These are phyloP conservation scores for Gypsophila paniculata DNA, from an alignment of 179 eudicot species.

Conservation along the genomic window DNA sequence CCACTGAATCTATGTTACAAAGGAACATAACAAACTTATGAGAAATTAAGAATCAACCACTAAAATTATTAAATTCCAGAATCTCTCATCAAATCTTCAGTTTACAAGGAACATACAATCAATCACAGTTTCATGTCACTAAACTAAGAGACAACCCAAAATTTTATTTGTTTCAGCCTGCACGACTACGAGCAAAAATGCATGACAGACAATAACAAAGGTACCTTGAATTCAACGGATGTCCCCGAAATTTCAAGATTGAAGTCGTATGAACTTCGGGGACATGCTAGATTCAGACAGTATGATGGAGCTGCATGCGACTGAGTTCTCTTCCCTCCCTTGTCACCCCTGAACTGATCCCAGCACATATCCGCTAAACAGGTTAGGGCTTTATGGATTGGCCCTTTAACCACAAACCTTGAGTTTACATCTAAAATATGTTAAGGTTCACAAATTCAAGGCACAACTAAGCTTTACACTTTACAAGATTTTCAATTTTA, in stretches of 20 bases:
- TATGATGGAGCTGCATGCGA: slow-evolving; percentile 44
- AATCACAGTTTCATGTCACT: background rate
- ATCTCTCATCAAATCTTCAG: background rate
- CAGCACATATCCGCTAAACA: slow-evolving; percentile 50
- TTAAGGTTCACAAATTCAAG: slow-evolving; percentile 39
- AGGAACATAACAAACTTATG: background rate
- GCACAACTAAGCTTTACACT: slow-evolving; percentile 10
- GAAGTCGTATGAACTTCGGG: slow-evolving; percentile 56
- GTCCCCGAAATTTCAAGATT: slow-evolving; percentile 64
- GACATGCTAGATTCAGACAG: slow-evolving; percentile 71
- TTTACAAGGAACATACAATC: background rate
- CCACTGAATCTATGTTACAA: background rate
- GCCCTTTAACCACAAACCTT: slow-evolving; percentile 69
- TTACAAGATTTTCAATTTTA: slow-evolving; percentile 14
- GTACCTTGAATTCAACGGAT: slow-evolving; percentile 82
- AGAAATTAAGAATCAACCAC: background rate
- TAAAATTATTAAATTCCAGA: background rate
- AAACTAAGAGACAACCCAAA: background rate
- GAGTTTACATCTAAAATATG: slow-evolving; percentile 75
- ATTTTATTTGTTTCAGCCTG: slow-evolving; percentile 1
- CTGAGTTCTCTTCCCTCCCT: slow-evolving; percentile 48
- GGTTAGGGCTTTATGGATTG: slow-evolving; percentile 74
- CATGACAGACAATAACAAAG: slow-evolving; percentile 17
- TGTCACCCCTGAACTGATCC: slow-evolving; percentile 37
- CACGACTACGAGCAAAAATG: background rate